Evolutionary conservation across 352 stramenopile species (phyloP).

Genomic region (Phytopythium boreale): DNA sequence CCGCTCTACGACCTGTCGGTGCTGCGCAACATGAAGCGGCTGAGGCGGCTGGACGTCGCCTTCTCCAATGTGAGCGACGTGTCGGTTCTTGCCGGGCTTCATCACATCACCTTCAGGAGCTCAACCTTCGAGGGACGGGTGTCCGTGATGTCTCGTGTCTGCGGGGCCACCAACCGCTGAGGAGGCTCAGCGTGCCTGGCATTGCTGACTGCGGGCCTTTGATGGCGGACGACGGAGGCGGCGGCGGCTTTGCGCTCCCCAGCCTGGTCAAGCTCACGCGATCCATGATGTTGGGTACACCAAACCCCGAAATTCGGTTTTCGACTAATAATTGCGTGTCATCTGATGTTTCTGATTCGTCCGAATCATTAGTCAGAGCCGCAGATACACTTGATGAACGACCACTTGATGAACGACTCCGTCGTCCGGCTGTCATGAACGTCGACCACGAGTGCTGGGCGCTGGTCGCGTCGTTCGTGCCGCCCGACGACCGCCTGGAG

Average conservation of each 20-base stretch:
- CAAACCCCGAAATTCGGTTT: background rate
- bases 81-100: no score
- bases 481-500: background rate
- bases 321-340: background rate
- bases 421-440: background rate
- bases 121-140: no score
- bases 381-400: no score
- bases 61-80: no score
- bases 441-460: constrained; percentile 6
- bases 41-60: no score
- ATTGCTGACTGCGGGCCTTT: background rate
- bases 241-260: background rate
- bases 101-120: no score
- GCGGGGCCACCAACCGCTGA: background rate
- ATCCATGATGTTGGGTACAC: background rate
- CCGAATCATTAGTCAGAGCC: background rate
- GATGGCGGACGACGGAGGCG: no score
- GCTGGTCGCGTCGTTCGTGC: background rate
- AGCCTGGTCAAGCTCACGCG: background rate
- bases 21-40: no score
- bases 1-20: no score
- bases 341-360: background rate
- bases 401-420: background rate
- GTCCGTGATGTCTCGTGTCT: background rate
- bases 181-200: no score